A percentile compares a stretch with the other conserved stretches of the same genome.
Evolutionary conservation across 2,329 filamentous ascomycete genomes (phyloP).

Genomic region (Zymoseptoria crescenta): DNA sequence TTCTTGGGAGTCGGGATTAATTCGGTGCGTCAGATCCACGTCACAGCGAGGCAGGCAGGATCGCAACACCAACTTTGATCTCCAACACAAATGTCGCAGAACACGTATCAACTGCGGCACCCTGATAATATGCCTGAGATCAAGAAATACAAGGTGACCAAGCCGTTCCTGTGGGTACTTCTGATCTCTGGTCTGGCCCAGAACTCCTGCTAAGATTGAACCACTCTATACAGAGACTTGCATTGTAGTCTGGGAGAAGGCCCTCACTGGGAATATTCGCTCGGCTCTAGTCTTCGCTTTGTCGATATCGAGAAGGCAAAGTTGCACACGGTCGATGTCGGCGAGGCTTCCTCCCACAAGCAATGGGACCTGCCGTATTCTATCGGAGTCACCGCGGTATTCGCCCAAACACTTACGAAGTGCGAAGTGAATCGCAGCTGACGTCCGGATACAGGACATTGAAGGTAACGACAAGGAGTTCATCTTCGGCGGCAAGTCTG

Average conservation of each 20-base stretch:
- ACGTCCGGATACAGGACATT: slow-evolving; percentile 49
- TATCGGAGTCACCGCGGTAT: slow-evolving; percentile 53
- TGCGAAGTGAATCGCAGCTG: not conserved
- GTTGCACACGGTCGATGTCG: slow-evolving; percentile 63
- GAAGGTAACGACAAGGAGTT: slow-evolving; percentile 60
- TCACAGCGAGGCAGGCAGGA: not conserved
- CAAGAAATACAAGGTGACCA: slow-evolving; percentile 28
- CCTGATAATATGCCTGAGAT: slow-evolving; percentile 23
- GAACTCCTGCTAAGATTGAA: not conserved
- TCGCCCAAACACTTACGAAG: not conserved
- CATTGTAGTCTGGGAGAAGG: slow-evolving; percentile 65
- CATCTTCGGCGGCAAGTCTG: slow-evolving; percentile 71
- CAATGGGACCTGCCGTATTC: slow-evolving; percentile 48
- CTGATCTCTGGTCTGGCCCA: not conserved
- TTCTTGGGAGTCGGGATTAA: not conserved
- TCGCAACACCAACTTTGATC: not conserved
- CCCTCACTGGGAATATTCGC: slow-evolving; percentile 62
- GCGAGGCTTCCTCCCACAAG: slow-evolving; percentile 52
- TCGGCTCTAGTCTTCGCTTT: slow-evolving; percentile 58
- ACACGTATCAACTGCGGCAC: no score
- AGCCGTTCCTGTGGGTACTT: slow-evolving; percentile 42
- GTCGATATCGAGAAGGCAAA: slow-evolving; percentile 75
- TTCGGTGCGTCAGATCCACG: not conserved
- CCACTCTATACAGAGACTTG: slow-evolving; percentile 32
- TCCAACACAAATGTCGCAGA: not conserved